phyloP scores from a whole-genome alignment of 2,329 filamentous ascomycete species.

The Neofusicoccum parvum region DNA sequence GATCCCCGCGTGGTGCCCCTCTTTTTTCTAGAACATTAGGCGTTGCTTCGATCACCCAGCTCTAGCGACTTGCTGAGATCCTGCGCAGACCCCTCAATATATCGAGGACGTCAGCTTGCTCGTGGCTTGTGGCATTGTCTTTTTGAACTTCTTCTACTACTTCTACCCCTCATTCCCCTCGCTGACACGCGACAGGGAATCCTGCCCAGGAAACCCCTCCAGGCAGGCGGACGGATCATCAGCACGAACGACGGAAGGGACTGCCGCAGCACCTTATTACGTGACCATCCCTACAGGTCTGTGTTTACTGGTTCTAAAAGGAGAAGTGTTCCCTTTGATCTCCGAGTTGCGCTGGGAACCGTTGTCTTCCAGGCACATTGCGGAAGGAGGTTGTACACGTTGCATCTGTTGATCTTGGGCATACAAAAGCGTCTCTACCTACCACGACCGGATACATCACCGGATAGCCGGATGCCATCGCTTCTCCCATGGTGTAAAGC shows the following conservation, averaged over 20 bases:
- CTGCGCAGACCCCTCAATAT: neutral
- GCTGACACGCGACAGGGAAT: neutral
- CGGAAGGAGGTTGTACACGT: neutral
- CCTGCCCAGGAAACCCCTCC: neutral
- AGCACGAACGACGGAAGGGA: slow-evolving; percentile 1
- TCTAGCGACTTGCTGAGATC: neutral
- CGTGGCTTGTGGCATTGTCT: neutral
- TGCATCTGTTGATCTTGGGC: neutral
- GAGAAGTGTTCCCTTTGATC: neutral
- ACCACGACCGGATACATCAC: neutral
- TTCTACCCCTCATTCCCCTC: neutral
- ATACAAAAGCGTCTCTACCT: neutral
- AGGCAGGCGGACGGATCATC: neutral
- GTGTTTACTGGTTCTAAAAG: neutral
- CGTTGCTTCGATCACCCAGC: neutral
- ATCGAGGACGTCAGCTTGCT: neutral
- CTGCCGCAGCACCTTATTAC: neutral
- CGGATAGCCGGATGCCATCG: neutral
- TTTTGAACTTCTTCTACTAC: neutral
- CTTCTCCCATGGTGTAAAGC: neutral
- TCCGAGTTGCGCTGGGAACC: neutral
- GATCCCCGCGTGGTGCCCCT: slow-evolving; percentile 16
- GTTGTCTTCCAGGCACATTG: neutral
- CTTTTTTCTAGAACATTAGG: slow-evolving; percentile 16
- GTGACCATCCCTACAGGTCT: slow-evolving; percentile 4